These are phyloP conservation scores for Nicotiana tabacum DNA, from an alignment of 257 asterid genomes.

Conservation along the genomic window DNA sequence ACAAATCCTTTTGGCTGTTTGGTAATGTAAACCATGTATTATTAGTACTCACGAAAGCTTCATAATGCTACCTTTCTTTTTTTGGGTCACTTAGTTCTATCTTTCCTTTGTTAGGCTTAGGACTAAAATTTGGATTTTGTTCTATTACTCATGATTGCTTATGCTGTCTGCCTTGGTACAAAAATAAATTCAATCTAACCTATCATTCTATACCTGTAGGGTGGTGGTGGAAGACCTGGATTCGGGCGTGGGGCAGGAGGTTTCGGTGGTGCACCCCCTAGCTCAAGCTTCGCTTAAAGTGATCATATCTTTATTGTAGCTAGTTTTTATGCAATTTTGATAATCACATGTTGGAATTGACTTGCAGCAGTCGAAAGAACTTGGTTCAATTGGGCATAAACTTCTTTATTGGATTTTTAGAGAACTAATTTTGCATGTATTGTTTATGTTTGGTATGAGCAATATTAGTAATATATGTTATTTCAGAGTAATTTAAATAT, in stretches of 20 bases:
- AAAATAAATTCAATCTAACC: background rate
- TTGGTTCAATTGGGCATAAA: background rate
- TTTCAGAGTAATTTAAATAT: background rate
- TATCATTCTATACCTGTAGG: background rate
- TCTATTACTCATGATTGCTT: background rate
- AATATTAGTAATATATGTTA: too few relatives aligned
- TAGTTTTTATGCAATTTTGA: background rate
- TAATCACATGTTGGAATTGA: background rate
- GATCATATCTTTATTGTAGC: background rate
- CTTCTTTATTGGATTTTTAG: background rate
- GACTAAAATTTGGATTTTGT: background rate
- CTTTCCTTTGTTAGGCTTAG: background rate
- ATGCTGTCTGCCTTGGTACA: background rate
- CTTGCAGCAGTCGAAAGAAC: background rate
- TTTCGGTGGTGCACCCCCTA: slow-evolving; percentile 34
- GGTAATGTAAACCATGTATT: background rate
- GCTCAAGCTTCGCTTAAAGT: slow-evolving; percentile 32
- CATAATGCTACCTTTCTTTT: background rate
- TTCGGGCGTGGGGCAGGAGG: slow-evolving; percentile 42
- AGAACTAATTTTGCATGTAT: background rate
- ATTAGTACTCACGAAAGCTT: background rate
- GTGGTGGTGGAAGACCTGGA: slow-evolving; percentile 34
- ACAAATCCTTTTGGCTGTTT: background rate
- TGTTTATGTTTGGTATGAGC: background rate
- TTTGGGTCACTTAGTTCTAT: background rate